These are phyloP conservation scores for Rhizopogon vinicolor DNA, from an alignment of 768 basidiomycete species.

Conservation along the genomic window DNA sequence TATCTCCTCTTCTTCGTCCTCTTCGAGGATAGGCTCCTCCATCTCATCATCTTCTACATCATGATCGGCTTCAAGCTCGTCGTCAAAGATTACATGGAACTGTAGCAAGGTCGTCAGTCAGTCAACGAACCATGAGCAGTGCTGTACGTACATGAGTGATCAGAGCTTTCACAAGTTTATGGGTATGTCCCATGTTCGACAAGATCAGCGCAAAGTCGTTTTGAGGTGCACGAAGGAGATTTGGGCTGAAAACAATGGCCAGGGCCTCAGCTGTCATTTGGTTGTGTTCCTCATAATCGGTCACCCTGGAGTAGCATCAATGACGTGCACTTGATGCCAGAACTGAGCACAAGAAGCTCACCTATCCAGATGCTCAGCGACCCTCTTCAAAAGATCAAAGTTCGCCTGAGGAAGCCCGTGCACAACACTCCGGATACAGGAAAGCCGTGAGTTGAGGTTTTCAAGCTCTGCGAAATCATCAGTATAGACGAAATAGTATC, in stretches of 20 bases:
- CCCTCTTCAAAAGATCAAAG: conserved; percentile 74
- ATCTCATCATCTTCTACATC: conserved; percentile 63
- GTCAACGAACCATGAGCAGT: background rate
- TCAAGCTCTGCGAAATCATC: conserved; percentile 50
- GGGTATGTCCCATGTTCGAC: conserved; percentile 74
- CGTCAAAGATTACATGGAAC: conserved; percentile 73
- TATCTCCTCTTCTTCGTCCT: conserved; percentile 53
- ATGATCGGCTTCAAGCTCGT: conserved; percentile 48
- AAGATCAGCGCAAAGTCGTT: conserved; percentile 76
- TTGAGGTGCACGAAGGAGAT: conserved; percentile 70
- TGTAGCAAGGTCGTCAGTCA: conserved; percentile 15
- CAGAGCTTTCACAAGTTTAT: conserved; percentile 70
- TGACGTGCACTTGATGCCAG: background rate
- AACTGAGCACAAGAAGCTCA: conserved; percentile 20
- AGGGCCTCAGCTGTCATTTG: conserved; percentile 87
- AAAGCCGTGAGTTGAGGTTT: conserved; percentile 62
- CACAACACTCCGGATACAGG: conserved; percentile 61
- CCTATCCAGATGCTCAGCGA: conserved; percentile 83
- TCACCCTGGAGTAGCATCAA: conserved; percentile 47
- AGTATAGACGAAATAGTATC: background rate
- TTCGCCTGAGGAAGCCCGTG: conserved; percentile 66
- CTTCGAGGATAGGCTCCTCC: conserved; percentile 64
- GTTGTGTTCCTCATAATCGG: conserved; percentile 82
- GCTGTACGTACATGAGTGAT: conserved; percentile 67
- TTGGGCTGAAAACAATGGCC: conserved; percentile 84